Conservation (phyloP, 2,329 filamentous ascomycete genomes). For the Lecanicillium sp. region DNA sequence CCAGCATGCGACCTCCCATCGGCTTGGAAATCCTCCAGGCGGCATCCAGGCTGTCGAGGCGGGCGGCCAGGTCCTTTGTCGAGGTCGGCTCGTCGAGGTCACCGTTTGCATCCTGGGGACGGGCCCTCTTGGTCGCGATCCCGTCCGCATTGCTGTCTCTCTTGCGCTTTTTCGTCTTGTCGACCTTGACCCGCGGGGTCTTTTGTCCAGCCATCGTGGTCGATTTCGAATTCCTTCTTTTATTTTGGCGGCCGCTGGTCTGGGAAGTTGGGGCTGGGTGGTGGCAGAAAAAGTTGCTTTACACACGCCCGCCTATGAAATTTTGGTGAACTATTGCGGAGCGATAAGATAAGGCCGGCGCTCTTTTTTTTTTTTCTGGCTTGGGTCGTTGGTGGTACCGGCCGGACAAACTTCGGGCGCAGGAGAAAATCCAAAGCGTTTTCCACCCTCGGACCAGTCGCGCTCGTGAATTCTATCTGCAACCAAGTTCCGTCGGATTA, state of each 20-base stretch:
- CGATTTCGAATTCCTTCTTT: neutral
- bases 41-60: conserved; percentile 26
- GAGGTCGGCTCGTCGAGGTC: conserved; percentile 17
- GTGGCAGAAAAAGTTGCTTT: conserved; percentile 15
- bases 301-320: conserved; percentile 24
- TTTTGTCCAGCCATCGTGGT: conserved; percentile 32
- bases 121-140: conserved; percentile 36
- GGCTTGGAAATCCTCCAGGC: conserved; percentile 58
- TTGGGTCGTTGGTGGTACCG: conserved; percentile 18
- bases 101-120: conserved; percentile 23
- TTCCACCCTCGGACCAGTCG: neutral
- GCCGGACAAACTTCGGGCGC: conserved; percentile 26
- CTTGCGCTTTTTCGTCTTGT: conserved; percentile 42
- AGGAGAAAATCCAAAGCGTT: conserved; percentile 6
- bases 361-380: conserved; percentile 4
- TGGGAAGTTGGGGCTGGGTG: neutral
- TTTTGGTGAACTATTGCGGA: conserved; percentile 36
- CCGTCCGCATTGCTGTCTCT: conserved; percentile 37
- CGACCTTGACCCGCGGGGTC: conserved; percentile 27
- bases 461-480: neutral
- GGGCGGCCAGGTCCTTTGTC: conserved; percentile 21
- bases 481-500: neutral
- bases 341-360: conserved; percentile 34
- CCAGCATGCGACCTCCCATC: conserved; percentile 59
- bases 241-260: no score